Conservation (phyloP, 108 stramenopile species). For the Skeletonema costatum region DNA sequence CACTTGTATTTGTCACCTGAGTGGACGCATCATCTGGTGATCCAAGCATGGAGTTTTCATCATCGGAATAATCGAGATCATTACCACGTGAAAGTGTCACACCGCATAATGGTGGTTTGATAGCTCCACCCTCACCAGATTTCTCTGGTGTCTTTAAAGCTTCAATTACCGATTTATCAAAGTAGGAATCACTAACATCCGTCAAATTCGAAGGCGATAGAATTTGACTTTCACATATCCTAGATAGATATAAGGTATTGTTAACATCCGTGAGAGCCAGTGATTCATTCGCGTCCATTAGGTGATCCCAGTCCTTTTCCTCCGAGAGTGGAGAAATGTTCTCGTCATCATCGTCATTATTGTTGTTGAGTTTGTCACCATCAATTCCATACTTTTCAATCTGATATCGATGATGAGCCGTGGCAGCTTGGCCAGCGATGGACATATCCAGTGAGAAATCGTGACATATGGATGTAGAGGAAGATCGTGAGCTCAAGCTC, state of each 20-base stretch:
- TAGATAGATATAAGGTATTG: slow-evolving; percentile 25
- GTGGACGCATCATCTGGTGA: slow-evolving; percentile 16
- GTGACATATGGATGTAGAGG: background rate
- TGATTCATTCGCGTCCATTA: slow-evolving; percentile 24
- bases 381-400: slow-evolving; percentile 42
- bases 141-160: slow-evolving; percentile 40
- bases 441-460: slow-evolving; percentile 52
- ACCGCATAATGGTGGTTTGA: background rate
- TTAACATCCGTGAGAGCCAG: background rate
- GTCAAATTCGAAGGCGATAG: slow-evolving; percentile 20
- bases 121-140: background rate
- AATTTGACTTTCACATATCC: slow-evolving; percentile 2
- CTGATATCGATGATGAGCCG: slow-evolving; percentile 41
- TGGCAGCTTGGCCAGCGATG: slow-evolving; percentile 37
- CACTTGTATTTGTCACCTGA: slow-evolving; percentile 12
- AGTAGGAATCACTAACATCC: slow-evolving; percentile 17
- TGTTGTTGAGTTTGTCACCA: background rate
- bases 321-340: background rate
- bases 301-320: slow-evolving; percentile 38
- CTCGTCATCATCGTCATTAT: background rate
- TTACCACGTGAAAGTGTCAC: slow-evolving; percentile 22
- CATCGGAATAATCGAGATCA: background rate
- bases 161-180: slow-evolving; percentile 30
- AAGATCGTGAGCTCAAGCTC: background rate
- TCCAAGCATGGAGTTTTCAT: slow-evolving; percentile 3